Percentiles rank a stretch among this genome's conserved stretches.
Evolutionary conservation across 2,329 filamentous ascomycete genomes (phyloP).

Genomic region (Didymella lethalis): DNA sequence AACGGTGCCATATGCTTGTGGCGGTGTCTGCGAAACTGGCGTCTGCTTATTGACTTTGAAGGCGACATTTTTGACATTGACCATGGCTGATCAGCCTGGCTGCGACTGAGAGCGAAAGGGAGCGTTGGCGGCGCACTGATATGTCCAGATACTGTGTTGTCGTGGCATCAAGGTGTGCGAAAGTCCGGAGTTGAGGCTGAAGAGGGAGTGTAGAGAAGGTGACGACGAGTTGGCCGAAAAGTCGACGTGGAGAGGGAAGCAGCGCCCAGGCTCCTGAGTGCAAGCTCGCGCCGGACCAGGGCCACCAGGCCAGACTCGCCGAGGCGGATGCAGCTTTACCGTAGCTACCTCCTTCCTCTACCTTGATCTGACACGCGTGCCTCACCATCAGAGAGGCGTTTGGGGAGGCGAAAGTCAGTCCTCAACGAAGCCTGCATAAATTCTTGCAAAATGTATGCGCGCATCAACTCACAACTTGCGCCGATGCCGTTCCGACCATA

Average conservation of each 20-base stretch:
- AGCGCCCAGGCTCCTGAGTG: slow-evolving; percentile 35
- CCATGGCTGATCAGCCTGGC: slow-evolving; percentile 49
- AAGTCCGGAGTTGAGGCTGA: slow-evolving; percentile 15
- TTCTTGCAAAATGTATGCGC: slow-evolving; percentile 10
- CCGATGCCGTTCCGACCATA: slow-evolving; percentile 25
- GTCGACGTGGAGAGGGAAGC: slow-evolving; percentile 40
- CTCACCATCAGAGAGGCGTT: slow-evolving; percentile 8
- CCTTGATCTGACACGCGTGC: slow-evolving; percentile 13
- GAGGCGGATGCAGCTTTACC: slow-evolving; percentile 26
- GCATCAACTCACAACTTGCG: slow-evolving; percentile 12
- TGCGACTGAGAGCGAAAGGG: slow-evolving; percentile 35
- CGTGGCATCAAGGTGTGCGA: slow-evolving; percentile 15
- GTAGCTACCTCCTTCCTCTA: slow-evolving; percentile 9
- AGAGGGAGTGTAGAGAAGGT: slow-evolving; percentile 28
- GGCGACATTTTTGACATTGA: slow-evolving; percentile 49
- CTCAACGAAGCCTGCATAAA: slow-evolving; percentile 4
- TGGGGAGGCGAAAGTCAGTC: slow-evolving; percentile 18
- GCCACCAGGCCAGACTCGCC: slow-evolving; percentile 29
- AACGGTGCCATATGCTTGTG: slow-evolving; percentile 44
- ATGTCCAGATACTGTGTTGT: slow-evolving; percentile 15
- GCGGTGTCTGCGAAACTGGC: slow-evolving; percentile 36
- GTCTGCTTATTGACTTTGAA: slow-evolving; percentile 51
- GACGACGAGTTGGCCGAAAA: slow-evolving; percentile 31
- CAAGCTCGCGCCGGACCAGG: slow-evolving; percentile 28
- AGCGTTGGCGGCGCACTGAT: slow-evolving; percentile 26